These are phyloP conservation scores for Hawksworthiomyces lignivorus DNA, from an alignment of 2,329 filamentous ascomycete genomes.

Conservation along the genomic window DNA sequence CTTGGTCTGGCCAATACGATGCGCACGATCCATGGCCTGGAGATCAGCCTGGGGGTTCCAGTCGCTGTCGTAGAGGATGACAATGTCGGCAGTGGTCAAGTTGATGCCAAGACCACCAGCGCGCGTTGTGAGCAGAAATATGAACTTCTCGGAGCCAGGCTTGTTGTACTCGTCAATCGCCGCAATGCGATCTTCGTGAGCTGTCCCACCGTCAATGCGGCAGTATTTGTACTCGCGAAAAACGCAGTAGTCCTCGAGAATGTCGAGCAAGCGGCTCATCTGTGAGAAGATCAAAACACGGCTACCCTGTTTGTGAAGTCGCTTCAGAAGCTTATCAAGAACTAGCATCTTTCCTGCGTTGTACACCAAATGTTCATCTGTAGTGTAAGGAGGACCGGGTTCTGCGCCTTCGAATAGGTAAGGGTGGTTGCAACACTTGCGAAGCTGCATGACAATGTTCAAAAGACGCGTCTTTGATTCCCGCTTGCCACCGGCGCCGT, in stretches of 20 bases:
- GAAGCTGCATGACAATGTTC: constrained; percentile 98
- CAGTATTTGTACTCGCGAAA: constrained; percentile 94
- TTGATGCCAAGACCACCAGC: constrained; percentile 97
- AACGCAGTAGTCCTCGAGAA: constrained; percentile 95
- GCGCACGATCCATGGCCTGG: constrained; percentile 97
- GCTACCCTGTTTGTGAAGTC: constrained; percentile 79
- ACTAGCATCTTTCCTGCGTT: constrained; percentile 98
- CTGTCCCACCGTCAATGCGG: constrained; percentile 92
- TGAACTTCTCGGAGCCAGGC: constrained; percentile 87
- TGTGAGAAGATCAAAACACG: constrained; percentile 98
- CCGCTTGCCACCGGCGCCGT: constrained; percentile 89
- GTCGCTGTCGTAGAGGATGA: constrained; percentile 93
- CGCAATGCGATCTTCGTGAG: constrained; percentile 93
- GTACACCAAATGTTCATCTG: constrained; percentile 87
- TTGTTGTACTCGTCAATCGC: constrained; percentile 99
- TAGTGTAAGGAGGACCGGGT: constrained; percentile 94
- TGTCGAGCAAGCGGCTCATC: constrained; percentile 95
- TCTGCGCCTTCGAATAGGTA: constrained; percentile 97
- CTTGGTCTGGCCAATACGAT: constrained; percentile 97
- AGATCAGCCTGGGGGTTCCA: constrained; percentile 99
- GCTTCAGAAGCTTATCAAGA: constrained; percentile 79
- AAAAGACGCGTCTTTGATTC: constrained; percentile 95
- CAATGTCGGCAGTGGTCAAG: constrained; percentile 88
- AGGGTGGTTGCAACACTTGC: constrained; percentile 98
- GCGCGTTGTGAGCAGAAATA: constrained; percentile 91